Conservation (phyloP, 768 basidiomycete species). For the Mycena epipterygia region DNA sequence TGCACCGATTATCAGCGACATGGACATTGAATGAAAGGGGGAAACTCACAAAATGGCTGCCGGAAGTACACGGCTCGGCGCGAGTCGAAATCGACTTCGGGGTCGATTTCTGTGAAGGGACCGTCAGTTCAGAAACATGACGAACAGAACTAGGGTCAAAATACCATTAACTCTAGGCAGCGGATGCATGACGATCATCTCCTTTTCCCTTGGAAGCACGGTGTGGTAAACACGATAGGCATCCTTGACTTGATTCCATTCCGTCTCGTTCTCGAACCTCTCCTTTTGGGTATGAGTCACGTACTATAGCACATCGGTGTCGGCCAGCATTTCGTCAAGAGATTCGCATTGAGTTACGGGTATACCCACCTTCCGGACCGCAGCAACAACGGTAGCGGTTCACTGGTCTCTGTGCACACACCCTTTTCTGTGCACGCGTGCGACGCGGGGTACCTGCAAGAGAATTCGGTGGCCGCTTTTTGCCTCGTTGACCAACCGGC, state of each 20-base stretch:
- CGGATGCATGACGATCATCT: slow-evolving; percentile 99
- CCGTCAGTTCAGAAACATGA: slow-evolving; percentile 26
- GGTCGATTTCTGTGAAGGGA: slow-evolving; percentile 87
- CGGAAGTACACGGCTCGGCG: slow-evolving; percentile 97
- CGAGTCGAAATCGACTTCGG: slow-evolving; percentile 97
- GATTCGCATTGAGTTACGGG: slow-evolving; percentile 85
- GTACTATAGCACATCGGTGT: slow-evolving; percentile 97
- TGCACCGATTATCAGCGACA: slow-evolving; percentile 39
- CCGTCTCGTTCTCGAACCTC: slow-evolving; percentile 83
- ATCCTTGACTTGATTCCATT: slow-evolving; percentile 94
- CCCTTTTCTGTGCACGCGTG: too few relatives aligned
- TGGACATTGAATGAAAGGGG: background rate
- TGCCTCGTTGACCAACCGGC: too few relatives aligned
- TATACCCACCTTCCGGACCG: slow-evolving; percentile 87
- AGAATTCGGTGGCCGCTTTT: too few relatives aligned
- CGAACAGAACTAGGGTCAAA: too few relatives aligned
- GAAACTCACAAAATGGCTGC: slow-evolving; percentile 94
- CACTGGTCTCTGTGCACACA: too few relatives aligned
- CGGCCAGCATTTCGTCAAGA: slow-evolving; percentile 91
- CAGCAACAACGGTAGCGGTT: slow-evolving; percentile 83
- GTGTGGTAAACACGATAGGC: slow-evolving; percentile 95
- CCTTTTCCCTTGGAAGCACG: slow-evolving; percentile 92
- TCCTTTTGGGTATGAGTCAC: slow-evolving; percentile 98
- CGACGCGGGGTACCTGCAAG: too few relatives aligned
- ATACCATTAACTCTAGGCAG: slow-evolving; percentile 90